Base-by-base conservation (phyloP, 2,329 filamentous ascomycete genomes). In the Exophiala mesophila region DNA sequence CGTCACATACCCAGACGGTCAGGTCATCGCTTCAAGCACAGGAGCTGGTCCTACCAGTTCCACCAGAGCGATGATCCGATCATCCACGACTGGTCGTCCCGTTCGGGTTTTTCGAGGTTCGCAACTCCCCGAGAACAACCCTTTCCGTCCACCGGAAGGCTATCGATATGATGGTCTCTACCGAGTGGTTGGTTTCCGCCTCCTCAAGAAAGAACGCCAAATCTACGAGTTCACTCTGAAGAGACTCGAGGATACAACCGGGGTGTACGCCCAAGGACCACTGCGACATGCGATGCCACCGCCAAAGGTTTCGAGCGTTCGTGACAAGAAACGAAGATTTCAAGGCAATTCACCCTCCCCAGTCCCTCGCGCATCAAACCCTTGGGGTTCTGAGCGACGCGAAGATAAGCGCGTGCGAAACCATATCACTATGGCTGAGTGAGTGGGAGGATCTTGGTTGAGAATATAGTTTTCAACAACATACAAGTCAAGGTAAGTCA, bases 151-250 rank as follows among this genome's bases (percentile, higher is more conserved):
- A 0, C 45, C 55, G 1, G 47, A 60, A 7, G 76, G 76, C 0
- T 63, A 75, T n/a, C 60, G 77, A 2, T 80, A 80, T 39, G 76
- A 80, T 55, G 77, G 77, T 0, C 55, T 80, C 0, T 81, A 80
- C 48, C 54, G 61, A 4, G 67, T 79, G 4, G 60, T 59, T 0
- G 54, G 44, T 2, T 63, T 62, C 35, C 56, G 68, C 45, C 39
- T 66, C 0, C 24, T 70, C 2, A 65, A 77, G 40, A 23, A 51
- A 3, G 52, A 56, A 9, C 67, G 62, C n/a, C 63, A 65, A 2
- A 63, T 67, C 15, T 66, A 73, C 53, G 58, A 63, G 1, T 80
- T 80, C 57, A 60, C 58, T 6, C 57, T 80, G 4, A 55, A 61
- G 28, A 60, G 77, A 2, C 39, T 62, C 2, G 18, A 53, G 3